phyloP scores from a whole-genome alignment of 1,284 basidiomycete genomes.

The Fistulina hepatica region DNA sequence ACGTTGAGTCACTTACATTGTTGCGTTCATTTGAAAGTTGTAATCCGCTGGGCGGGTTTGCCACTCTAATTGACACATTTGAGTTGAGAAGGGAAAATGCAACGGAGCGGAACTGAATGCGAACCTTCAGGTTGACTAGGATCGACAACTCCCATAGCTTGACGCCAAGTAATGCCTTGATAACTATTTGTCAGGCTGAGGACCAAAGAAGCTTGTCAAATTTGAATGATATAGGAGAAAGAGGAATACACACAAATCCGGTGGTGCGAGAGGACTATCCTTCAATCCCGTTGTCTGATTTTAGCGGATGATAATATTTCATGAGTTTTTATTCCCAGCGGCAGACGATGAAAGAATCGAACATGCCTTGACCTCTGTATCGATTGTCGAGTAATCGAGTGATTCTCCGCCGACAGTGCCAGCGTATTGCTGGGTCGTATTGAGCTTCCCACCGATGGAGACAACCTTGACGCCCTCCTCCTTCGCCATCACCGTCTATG shows the following conservation, averaged over 20 bases:
- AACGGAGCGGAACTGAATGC: conserved; percentile 1
- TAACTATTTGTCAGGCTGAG: neutral
- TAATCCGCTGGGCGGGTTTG: conserved; percentile 43
- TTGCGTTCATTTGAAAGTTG: conserved; percentile 38
- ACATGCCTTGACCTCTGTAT: conserved; percentile 53
- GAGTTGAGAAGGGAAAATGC: conserved; percentile 5
- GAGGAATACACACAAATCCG: conserved; percentile 41
- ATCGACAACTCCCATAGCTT: conserved; percentile 45
- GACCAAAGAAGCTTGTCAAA: conserved; percentile 24
- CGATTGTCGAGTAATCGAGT: conserved; percentile 42
- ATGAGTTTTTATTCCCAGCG: neutral
- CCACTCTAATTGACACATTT: conserved; percentile 43
- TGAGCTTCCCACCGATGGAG: conserved; percentile 42
- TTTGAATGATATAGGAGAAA: conserved; percentile 18
- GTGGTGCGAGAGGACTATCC: conserved; percentile 44
- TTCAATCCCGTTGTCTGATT: conserved; percentile 38
- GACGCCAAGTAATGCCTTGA: conserved; percentile 46
- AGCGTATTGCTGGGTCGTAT: conserved; percentile 44
- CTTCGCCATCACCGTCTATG: conserved; percentile 51
- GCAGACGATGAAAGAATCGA: conserved; percentile 16
- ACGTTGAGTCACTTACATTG: conserved; percentile 30
- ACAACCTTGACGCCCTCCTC: conserved; percentile 44
- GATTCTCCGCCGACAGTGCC: conserved; percentile 53
- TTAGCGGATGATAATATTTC: conserved; percentile 1
- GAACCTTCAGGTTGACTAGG: conserved; percentile 40